Evolutionary conservation across 805 yeast genomes (phyloP).

Genomic region (Metschnikowia borealis): DNA sequence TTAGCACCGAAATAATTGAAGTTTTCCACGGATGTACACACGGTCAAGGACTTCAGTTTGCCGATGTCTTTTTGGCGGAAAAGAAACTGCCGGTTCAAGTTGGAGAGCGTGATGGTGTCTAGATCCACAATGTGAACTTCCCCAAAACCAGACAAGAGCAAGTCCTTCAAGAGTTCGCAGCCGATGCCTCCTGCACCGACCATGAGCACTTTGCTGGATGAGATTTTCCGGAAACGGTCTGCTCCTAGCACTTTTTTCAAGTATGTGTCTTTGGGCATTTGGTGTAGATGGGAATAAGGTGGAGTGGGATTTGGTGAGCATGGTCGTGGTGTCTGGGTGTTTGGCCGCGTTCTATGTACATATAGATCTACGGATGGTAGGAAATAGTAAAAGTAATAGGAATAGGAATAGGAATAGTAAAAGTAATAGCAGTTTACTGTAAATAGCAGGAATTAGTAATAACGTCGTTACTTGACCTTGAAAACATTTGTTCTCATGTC

Average conservation of each 20-base stretch:
- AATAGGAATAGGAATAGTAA: too few relatives aligned
- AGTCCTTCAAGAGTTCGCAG: constrained; percentile 80
- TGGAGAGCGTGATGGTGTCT: constrained; percentile 90
- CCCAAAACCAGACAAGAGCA: constrained; percentile 75
- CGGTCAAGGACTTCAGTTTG: constrained; percentile 80
- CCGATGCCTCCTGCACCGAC: constrained; percentile 99
- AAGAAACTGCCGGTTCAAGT: constrained; percentile 87
- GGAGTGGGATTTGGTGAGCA: constrained; percentile 1
- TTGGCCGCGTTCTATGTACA: background rate
- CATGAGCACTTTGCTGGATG: constrained; percentile 56
- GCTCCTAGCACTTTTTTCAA: constrained; percentile 44
- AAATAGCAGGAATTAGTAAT: background rate
- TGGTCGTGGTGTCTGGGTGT: constrained; percentile 1
- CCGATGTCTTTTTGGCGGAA: constrained; percentile 89
- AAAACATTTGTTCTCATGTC: too few relatives aligned
- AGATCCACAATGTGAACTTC: constrained; percentile 90
- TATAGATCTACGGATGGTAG: too few relatives aligned
- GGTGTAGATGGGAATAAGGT: background rate
- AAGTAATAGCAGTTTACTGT: too few relatives aligned
- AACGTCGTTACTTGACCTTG: background rate
- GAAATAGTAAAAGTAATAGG: too few relatives aligned
- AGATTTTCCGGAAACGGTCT: constrained; percentile 26
- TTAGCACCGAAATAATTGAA: constrained; percentile 62
- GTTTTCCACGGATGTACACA: constrained; percentile 71
- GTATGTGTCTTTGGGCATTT: constrained; percentile 40